These are phyloP conservation scores for Gynochthodes officinalis DNA, from an alignment of 257 asterid genomes.

Conservation along the genomic window DNA sequence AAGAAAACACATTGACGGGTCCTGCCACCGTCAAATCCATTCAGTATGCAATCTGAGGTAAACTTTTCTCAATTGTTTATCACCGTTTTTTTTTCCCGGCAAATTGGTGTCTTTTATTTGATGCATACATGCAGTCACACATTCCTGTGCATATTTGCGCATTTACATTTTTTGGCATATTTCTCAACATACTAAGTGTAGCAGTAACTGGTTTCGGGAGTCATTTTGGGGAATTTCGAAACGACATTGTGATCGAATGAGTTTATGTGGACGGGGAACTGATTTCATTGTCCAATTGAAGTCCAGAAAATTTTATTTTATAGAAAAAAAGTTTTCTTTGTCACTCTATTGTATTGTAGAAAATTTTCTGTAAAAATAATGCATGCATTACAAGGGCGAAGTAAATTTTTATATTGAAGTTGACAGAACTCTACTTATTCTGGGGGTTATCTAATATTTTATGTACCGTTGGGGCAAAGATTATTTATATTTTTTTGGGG, in stretches of 20 bases:
- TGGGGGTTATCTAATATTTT: neutral
- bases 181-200: neutral
- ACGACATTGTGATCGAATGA: neutral
- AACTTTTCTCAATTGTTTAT: neutral
- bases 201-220: neutral
- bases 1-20: neutral
- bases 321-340: neutral
- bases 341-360: too few relatives aligned
- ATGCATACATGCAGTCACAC: neutral
- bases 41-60: conserved; percentile 4
- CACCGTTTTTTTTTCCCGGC: neutral
- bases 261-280: neutral
- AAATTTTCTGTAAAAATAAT: neutral
- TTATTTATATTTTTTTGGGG: too few relatives aligned
- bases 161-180: neutral
- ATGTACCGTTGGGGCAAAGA: neutral
- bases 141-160: neutral
- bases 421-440: neutral
- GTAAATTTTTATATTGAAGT: neutral
- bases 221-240: neutral
- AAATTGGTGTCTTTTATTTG: neutral
- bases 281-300: neutral
- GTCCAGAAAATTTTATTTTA: neutral
- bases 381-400: neutral
- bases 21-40: neutral